phyloP scores from a whole-genome alignment of 768 basidiomycete species.

The Galerina sulciceps region DNA sequence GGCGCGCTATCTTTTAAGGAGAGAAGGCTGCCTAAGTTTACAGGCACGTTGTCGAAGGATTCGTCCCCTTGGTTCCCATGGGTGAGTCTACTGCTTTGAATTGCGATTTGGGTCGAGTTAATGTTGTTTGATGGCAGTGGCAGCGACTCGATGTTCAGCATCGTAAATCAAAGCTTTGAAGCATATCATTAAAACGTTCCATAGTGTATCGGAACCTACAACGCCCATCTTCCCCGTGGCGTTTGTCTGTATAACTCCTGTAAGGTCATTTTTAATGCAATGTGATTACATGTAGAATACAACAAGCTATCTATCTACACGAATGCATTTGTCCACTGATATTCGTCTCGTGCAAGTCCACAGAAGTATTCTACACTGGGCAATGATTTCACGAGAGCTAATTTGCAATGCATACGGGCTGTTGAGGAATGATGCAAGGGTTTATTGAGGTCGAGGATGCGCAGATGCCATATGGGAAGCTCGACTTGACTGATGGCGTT shows the following conservation, averaged over 20 bases:
- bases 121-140: slow-evolving; percentile 32
- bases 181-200: too few relatives aligned
- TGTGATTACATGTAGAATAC: too few relatives aligned
- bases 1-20: slow-evolving; percentile 54
- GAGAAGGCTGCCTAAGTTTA: slow-evolving; percentile 46
- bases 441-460: slow-evolving; percentile 1
- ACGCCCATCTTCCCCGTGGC: too few relatives aligned
- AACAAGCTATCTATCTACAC: background rate
- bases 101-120: too few relatives aligned
- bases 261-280: too few relatives aligned
- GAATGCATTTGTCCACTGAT: background rate
- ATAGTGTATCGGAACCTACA: too few relatives aligned
- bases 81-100: slow-evolving; percentile 36
- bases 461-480: slow-evolving; percentile 11
- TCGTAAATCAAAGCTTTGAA: slow-evolving; percentile 38
- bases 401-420: slow-evolving; percentile 1
- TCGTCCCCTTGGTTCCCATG: slow-evolving; percentile 51
- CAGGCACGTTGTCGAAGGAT: slow-evolving; percentile 45
- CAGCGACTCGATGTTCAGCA: slow-evolving; percentile 35
- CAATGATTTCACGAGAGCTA: slow-evolving; percentile 9
- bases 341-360: slow-evolving; percentile 5
- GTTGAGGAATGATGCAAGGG: background rate
- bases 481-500: background rate
- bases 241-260: too few relatives aligned
- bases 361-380: slow-evolving; percentile 12